Evolutionary conservation across 2,329 filamentous ascomycete genomes (phyloP).

Genomic region (Phaeosphaeriaceae sp.): DNA sequence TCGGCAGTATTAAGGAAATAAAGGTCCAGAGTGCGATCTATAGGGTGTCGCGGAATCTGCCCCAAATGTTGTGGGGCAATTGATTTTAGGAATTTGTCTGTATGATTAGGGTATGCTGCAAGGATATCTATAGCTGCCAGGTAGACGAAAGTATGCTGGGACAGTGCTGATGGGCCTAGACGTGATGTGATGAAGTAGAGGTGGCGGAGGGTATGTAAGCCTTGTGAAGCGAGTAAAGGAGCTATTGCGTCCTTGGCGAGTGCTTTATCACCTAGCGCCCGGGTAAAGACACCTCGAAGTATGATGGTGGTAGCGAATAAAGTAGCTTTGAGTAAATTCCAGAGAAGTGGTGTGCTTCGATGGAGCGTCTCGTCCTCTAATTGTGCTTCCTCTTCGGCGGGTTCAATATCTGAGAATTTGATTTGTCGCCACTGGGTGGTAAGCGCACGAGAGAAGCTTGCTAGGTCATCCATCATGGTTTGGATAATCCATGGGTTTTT

Average conservation of each 20-base stretch:
- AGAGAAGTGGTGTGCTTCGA: conserved; percentile 72
- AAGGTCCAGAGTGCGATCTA: conserved; percentile 77
- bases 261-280: conserved; percentile 63
- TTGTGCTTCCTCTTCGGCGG: conserved; percentile 66
- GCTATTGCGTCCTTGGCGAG: conserved; percentile 65
- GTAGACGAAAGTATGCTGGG: conserved; percentile 84
- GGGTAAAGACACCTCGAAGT: conserved; percentile 74
- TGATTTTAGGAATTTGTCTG: conserved; percentile 69
- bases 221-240: conserved; percentile 71
- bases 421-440: conserved; percentile 76
- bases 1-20: conserved; percentile 89
- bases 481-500: conserved; percentile 57
- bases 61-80: conserved; percentile 64
- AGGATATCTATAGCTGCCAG: conserved; percentile 83
- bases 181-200: conserved; percentile 82
- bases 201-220: conserved; percentile 75
- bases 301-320: conserved; percentile 78
- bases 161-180: conserved; percentile 74
- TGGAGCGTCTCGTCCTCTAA: conserved; percentile 70
- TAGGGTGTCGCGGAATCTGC: conserved; percentile 66
- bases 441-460: conserved; percentile 70
- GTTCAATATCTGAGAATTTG: conserved; percentile 75
- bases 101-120: conserved; percentile 69
- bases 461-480: conserved; percentile 67
- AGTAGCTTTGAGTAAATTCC: conserved; percentile 75